phyloP scores from a whole-genome alignment of 2,329 filamentous ascomycete species.

The Colletotrichum gloeosporioides region DNA sequence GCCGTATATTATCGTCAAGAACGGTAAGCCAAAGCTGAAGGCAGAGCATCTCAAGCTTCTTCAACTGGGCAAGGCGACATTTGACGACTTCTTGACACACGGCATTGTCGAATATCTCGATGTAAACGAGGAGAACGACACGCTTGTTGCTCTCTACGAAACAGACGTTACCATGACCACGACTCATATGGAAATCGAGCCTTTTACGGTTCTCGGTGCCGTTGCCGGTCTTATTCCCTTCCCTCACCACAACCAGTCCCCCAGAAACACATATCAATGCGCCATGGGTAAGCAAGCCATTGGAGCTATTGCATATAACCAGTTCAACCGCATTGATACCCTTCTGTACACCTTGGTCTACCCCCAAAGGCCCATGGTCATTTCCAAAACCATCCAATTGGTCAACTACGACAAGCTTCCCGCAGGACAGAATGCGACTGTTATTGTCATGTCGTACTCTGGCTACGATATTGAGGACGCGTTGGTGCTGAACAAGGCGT shows the following conservation, averaged over 20 bases:
- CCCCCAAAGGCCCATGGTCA: constrained; percentile 96
- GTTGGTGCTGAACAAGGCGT: constrained; percentile 94
- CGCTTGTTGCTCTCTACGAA: constrained; percentile 90
- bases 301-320: constrained; percentile 96
- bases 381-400: constrained; percentile 94
- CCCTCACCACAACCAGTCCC: constrained; percentile 98
- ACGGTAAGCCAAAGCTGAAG: constrained; percentile 81
- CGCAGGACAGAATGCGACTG: constrained; percentile 94
- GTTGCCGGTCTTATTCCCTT: constrained; percentile 97
- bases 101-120: constrained; percentile 97
- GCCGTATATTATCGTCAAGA: constrained; percentile 93
- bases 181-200: constrained; percentile 96
- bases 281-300: constrained; percentile 99
- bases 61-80: constrained; percentile 82
- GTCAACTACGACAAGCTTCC: constrained; percentile 97
- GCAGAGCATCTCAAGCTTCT: constrained; percentile 80
- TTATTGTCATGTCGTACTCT: constrained; percentile 99
- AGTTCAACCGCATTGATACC: constrained; percentile 96
- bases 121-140: constrained; percentile 98
- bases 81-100: constrained; percentile 90
- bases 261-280: constrained; percentile 98
- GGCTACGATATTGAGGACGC: constrained; percentile 99
- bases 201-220: constrained; percentile 94
- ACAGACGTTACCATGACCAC: constrained; percentile 81
- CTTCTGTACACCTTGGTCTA: constrained; percentile 97